These are phyloP conservation scores for Limonium bicolor DNA, from an alignment of 148 eudicot genomes.

Conservation along the genomic window DNA sequence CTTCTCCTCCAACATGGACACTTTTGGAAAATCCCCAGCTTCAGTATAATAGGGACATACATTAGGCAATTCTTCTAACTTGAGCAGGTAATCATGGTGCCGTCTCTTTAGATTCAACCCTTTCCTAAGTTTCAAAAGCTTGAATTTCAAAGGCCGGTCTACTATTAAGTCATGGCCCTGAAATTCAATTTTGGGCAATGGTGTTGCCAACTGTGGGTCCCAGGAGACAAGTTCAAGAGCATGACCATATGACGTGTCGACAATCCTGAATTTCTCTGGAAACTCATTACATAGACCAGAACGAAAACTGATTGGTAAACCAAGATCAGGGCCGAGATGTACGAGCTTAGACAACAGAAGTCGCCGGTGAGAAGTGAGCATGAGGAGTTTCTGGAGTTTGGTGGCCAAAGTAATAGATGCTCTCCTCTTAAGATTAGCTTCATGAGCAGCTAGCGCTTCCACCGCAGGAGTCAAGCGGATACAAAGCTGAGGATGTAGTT, in stretches of 20 bases:
- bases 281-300: constrained; percentile 62
- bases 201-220: constrained; percentile 38
- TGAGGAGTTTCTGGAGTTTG: constrained; percentile 77
- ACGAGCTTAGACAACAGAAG: constrained; percentile 66
- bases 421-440: constrained; percentile 32
- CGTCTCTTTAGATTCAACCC: constrained; percentile 55
- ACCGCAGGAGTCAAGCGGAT: constrained; percentile 78
- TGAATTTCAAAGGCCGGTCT: constrained; percentile 83
- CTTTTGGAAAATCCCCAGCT: constrained; percentile 28
- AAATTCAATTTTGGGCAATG: constrained; percentile 23
- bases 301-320: constrained; percentile 60
- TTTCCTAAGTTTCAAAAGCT: constrained; percentile 58
- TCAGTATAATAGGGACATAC: constrained; percentile 63
- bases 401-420: constrained; percentile 30
- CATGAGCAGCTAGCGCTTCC: constrained; percentile 44
- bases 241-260: constrained; percentile 90
- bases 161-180: constrained; percentile 39
- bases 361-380: constrained; percentile 64
- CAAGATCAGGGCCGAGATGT: constrained; percentile 79
- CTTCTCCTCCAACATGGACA: constrained; percentile 63
- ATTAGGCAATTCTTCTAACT: constrained; percentile 51
- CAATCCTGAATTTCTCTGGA: constrained; percentile 59
- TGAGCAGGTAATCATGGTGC: constrained; percentile 50
- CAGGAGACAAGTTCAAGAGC: constrained; percentile 82
- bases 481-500: constrained; percentile 51